Evolutionary conservation across 2,329 filamentous ascomycete genomes (phyloP).

Genomic region (Dryadomyces quercus-mongolicae): DNA sequence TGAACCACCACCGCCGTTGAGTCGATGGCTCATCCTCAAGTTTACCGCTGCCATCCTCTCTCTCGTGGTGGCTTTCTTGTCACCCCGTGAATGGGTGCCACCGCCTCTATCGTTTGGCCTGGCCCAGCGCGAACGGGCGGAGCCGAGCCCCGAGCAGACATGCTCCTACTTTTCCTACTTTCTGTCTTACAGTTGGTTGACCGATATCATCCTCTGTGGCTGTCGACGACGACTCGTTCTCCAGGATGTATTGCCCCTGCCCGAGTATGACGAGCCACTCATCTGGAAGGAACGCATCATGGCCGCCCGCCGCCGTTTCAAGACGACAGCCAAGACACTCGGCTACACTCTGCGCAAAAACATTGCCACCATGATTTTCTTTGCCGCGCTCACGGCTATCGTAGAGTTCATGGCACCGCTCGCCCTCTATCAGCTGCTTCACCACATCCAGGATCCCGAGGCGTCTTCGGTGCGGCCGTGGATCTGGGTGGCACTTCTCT

Average conservation of each 20-base stretch:
- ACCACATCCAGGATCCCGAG: conserved; percentile 35
- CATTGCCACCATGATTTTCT: conserved; percentile 32
- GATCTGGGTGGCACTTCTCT: conserved; percentile 32
- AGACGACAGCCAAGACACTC: conserved; percentile 32
- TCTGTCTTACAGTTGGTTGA: conserved; percentile 38
- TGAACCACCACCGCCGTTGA: conserved; percentile 9
- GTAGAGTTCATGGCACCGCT: conserved; percentile 40
- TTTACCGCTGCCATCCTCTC: conserved; percentile 27
- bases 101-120: conserved; percentile 26
- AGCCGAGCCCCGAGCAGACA: conserved; percentile 37
- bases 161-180: conserved; percentile 36
- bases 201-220: conserved; percentile 35
- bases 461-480: conserved; percentile 33
- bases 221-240: conserved; percentile 30
- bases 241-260: conserved; percentile 33
- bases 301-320: conserved; percentile 28
- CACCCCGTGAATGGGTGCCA: conserved; percentile 38
- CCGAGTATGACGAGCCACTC: conserved; percentile 43
- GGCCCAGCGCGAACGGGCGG: conserved; percentile 20
- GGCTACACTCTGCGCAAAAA: conserved; percentile 30
- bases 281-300: conserved; percentile 32
- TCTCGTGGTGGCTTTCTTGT: conserved; percentile 25
- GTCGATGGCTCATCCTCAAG: conserved; percentile 51
- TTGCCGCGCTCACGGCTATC: conserved; percentile 23
- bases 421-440: conserved; percentile 39